phyloP scores from a whole-genome alignment of 768 basidiomycete species.

The Saitozyma podzolica region DNA sequence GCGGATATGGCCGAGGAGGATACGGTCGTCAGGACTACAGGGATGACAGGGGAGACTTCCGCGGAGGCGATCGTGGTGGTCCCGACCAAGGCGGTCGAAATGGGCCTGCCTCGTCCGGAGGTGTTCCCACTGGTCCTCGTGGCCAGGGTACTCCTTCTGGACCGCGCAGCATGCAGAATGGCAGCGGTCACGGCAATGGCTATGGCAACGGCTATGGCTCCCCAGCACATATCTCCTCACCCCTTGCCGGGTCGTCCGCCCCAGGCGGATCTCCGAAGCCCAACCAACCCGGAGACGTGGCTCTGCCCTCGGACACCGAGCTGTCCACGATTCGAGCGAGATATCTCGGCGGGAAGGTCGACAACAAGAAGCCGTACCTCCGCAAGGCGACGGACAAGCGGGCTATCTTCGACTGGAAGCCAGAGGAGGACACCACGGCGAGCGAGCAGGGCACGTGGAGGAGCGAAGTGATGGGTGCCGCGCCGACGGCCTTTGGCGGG shows the following conservation, averaged over 20 bases:
- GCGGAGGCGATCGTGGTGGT: background rate
- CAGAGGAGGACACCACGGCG: conserved; percentile 85
- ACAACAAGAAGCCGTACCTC: conserved; percentile 31
- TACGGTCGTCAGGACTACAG: conserved; percentile 12
- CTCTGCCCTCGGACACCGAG: conserved; percentile 64
- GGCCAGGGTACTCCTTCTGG: conserved; percentile 55
- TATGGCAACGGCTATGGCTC: conserved; percentile 1
- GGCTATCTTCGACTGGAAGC: conserved; percentile 99
- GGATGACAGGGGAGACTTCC: conserved; percentile 7
- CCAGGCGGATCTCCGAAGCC: conserved; percentile 20
- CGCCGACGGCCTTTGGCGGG: conserved; percentile 45
- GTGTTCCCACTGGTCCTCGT: conserved; percentile 76
- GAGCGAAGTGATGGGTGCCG: background rate
- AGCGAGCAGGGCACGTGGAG: conserved; percentile 38
- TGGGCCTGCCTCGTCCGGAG: conserved; percentile 8
- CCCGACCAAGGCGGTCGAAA: conserved; percentile 5
- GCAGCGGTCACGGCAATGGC: background rate
- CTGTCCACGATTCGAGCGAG: conserved; percentile 81
- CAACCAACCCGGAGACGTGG: conserved; percentile 27
- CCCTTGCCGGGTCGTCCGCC: conserved; percentile 49
- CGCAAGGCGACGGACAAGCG: conserved; percentile 83
- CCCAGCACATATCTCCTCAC: conserved; percentile 11
- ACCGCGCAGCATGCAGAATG: conserved; percentile 25
- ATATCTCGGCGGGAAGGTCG: conserved; percentile 67
- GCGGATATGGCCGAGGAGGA: conserved; percentile 8